phyloP scores from a whole-genome alignment of 768 basidiomycete genomes.

The Leccinum arenicola region DNA sequence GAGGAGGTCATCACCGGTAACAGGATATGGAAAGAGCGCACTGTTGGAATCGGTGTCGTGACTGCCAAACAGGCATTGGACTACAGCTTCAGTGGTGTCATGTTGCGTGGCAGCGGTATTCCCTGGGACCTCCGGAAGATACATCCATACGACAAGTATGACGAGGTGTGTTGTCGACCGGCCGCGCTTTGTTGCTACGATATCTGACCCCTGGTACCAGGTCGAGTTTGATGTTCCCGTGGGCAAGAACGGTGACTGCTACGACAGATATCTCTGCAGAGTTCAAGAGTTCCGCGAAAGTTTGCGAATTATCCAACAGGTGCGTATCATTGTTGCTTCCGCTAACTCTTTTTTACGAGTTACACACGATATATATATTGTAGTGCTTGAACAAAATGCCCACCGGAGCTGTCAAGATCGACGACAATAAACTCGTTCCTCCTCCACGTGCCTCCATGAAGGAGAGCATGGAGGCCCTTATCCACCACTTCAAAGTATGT shows the following conservation, averaged over 20 bases:
- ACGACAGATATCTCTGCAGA: slow-evolving; percentile 95
- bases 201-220: slow-evolving; percentile 32
- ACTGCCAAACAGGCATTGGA: slow-evolving; percentile 90
- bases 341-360: not conserved
- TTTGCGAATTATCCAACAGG: slow-evolving; percentile 82
- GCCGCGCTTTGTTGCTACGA: not conserved
- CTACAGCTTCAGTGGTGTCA: slow-evolving; percentile 94
- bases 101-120: slow-evolving; percentile 91
- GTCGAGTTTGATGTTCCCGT: slow-evolving; percentile 98
- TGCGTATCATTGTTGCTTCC: slow-evolving; percentile 20
- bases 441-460: slow-evolving; percentile 98
- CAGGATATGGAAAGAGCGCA: slow-evolving; percentile 97
- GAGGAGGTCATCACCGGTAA: slow-evolving; percentile 98
- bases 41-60: slow-evolving; percentile 85
- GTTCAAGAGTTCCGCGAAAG: slow-evolving; percentile 98
- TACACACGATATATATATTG: not conserved
- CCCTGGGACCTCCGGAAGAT: slow-evolving; percentile 95
- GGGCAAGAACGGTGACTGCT: slow-evolving; percentile 96
- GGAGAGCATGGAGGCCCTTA: slow-evolving; percentile 96
- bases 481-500: slow-evolving; percentile 94
- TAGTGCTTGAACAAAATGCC: slow-evolving; percentile 98
- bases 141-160: slow-evolving; percentile 94
- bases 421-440: slow-evolving; percentile 96
- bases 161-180: slow-evolving; percentile 54
- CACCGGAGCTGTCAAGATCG: slow-evolving; percentile 85